Evolutionary conservation across 1,284 basidiomycete genomes (phyloP).

Genomic region (Pholiota adiposa): DNA sequence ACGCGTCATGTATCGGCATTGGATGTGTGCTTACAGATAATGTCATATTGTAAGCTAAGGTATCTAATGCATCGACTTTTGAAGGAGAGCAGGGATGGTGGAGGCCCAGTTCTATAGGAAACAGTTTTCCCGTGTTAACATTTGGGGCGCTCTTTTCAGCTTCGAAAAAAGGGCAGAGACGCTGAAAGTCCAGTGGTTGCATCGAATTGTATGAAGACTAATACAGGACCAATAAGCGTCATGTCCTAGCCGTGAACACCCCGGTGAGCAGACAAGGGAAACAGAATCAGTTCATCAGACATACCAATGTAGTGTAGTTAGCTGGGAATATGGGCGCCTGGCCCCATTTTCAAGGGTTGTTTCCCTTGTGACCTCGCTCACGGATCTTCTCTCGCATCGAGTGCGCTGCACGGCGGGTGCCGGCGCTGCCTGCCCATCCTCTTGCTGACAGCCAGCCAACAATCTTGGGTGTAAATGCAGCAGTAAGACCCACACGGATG

Average conservation of each 20-base stretch:
- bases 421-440: constrained; percentile 78
- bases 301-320: constrained; percentile 8
- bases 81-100: neutral
- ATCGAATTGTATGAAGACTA: neutral
- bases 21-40: neutral
- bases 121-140: neutral
- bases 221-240: neutral
- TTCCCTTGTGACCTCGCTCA: constrained; percentile 29
- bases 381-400: constrained; percentile 64
- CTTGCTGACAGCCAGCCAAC: constrained; percentile 77
- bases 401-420: constrained; percentile 65
- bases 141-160: neutral
- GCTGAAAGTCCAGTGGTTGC: neutral
- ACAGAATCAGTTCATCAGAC: neutral
- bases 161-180: neutral
- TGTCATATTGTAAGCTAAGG: neutral
- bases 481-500: constrained; percentile 87
- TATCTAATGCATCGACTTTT: constrained; percentile 1
- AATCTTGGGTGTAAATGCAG: constrained; percentile 83
- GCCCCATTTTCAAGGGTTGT: constrained; percentile 2
- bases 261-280: neutral
- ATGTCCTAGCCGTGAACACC: neutral
- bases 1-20: neutral
- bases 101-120: neutral
- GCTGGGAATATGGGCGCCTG: neutral